Evolutionary conservation across 805 yeast species (phyloP).

Genomic region (Candida nitratophila): DNA sequence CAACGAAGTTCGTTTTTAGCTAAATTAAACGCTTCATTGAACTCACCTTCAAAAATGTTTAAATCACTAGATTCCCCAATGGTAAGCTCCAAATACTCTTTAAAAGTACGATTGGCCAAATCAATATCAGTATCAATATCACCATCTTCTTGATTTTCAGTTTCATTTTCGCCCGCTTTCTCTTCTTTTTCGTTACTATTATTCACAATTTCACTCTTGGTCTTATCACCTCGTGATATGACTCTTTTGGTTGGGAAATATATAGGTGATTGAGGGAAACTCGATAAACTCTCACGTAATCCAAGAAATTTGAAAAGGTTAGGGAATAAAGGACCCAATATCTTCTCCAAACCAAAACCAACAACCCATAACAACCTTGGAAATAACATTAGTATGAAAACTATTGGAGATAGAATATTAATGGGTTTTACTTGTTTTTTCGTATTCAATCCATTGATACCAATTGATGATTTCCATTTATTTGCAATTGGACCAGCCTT

Average conservation of each 20-base stretch:
- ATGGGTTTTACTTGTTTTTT: neutral
- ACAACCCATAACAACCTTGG: slow-evolving; percentile 44
- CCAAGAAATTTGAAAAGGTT: slow-evolving; percentile 22
- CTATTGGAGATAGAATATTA: slow-evolving; percentile 27
- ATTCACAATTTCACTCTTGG: slow-evolving; percentile 1
- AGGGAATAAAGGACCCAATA: slow-evolving; percentile 30
- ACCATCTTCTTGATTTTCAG: slow-evolving; percentile 8
- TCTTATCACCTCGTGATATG: no score
- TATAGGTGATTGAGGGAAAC: slow-evolving; percentile 25
- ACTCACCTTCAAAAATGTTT: slow-evolving; percentile 25
- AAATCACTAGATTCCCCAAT: slow-evolving; percentile 21
- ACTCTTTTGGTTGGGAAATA: no score
- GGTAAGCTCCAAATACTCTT: slow-evolving; percentile 10
- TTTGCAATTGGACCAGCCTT: slow-evolving; percentile 28
- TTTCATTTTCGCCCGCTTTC: slow-evolving; percentile 4
- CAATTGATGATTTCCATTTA: slow-evolving; percentile 29
- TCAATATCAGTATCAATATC: neutral
- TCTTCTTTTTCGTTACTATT: slow-evolving; percentile 8
- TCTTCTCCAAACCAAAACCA: slow-evolving; percentile 29
- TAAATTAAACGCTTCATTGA: slow-evolving; percentile 34
- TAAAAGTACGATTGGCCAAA: slow-evolving; percentile 1
- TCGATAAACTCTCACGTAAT: slow-evolving; percentile 19
- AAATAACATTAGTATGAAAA: slow-evolving; percentile 46
- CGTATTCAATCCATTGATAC: slow-evolving; percentile 4
- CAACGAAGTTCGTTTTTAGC: slow-evolving; percentile 39